These are phyloP conservation scores for Sugiyamaella floridensis DNA, from an alignment of 805 yeast species.

Conservation along the genomic window DNA sequence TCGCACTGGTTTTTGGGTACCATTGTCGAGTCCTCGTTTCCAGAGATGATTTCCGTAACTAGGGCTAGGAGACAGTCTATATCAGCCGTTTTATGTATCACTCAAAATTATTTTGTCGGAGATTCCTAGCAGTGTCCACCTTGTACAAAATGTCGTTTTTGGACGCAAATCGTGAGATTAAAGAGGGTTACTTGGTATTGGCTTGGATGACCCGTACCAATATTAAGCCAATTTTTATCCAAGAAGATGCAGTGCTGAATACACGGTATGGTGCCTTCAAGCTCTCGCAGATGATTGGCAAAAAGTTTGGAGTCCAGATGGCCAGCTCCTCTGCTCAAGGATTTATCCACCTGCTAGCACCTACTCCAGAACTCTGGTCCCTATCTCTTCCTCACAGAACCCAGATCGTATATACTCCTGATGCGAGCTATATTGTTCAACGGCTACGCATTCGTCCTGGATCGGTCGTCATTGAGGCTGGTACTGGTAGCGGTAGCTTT, in stretches of 20 bases:
- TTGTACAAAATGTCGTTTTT: constrained; percentile 36
- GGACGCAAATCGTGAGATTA: constrained; percentile 57
- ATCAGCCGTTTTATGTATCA: background rate
- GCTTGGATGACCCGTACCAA: constrained; percentile 78
- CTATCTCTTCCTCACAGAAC: constrained; percentile 94
- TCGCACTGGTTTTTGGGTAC: no score
- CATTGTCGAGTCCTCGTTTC: no score
- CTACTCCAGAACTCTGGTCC: constrained; percentile 95
- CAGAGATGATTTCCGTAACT: no score
- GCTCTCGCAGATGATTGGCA: constrained; percentile 78
- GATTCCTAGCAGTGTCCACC: no score
- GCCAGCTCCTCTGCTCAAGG: constrained; percentile 61
- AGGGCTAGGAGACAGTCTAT: no score
- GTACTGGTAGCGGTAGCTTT: constrained; percentile 95
- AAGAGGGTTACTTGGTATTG: constrained; percentile 80
- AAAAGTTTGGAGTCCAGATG: constrained; percentile 77
- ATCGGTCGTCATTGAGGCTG: constrained; percentile 85
- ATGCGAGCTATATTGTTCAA: constrained; percentile 84
- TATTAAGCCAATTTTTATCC: constrained; percentile 65
- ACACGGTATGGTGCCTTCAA: constrained; percentile 87
- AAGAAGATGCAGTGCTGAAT: constrained; percentile 55
- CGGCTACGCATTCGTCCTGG: constrained; percentile 69
- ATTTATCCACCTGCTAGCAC: constrained; percentile 79
- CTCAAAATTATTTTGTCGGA: background rate
- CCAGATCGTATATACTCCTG: constrained; percentile 95